Evolutionary conservation across 148 eudicot genomes (phyloP).

Genomic region (Nepenthes gracilis): DNA sequence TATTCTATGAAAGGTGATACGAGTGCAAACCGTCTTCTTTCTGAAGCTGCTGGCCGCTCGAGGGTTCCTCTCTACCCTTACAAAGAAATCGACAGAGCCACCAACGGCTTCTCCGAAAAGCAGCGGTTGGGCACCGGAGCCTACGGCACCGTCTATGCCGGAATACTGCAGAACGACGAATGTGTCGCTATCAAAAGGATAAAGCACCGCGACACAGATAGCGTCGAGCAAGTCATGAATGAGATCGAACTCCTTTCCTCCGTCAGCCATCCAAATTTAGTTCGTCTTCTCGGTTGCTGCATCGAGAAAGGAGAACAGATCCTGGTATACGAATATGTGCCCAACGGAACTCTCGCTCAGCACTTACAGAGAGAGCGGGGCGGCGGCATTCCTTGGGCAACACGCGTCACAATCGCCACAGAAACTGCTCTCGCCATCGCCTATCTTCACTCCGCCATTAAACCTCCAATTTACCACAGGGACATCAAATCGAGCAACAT

Average conservation of each 20-base stretch:
- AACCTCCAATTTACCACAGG: constrained; percentile 68
- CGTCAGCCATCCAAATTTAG: constrained; percentile 53
- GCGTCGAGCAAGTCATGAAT: constrained; percentile 43
- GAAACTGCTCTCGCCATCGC: constrained; percentile 72
- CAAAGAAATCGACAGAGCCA: constrained; percentile 52
- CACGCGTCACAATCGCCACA: constrained; percentile 36
- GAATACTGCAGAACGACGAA: constrained; percentile 31
- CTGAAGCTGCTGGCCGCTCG: constrained; percentile 26
- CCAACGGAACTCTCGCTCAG: constrained; percentile 50
- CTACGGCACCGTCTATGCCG: constrained; percentile 56
- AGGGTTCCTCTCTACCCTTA: constrained; percentile 39
- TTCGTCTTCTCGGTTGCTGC: constrained; percentile 52
- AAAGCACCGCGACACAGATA: constrained; percentile 31
- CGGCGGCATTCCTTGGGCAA: constrained; percentile 33
- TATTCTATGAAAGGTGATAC: neutral
- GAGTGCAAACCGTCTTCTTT: constrained; percentile 11
- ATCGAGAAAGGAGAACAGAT: constrained; percentile 46
- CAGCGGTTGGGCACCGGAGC: constrained; percentile 49
- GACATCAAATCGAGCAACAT: constrained; percentile 75
- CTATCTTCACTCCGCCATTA: constrained; percentile 42
- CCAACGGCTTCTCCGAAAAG: constrained; percentile 46
- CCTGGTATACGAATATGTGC: constrained; percentile 57
- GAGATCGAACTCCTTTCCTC: constrained; percentile 64
- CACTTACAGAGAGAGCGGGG: constrained; percentile 36
- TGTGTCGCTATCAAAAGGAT: constrained; percentile 61